Evolutionary conservation across 2,329 filamentous ascomycete species (phyloP).

Genomic region (Coniochaeta prunicola): DNA sequence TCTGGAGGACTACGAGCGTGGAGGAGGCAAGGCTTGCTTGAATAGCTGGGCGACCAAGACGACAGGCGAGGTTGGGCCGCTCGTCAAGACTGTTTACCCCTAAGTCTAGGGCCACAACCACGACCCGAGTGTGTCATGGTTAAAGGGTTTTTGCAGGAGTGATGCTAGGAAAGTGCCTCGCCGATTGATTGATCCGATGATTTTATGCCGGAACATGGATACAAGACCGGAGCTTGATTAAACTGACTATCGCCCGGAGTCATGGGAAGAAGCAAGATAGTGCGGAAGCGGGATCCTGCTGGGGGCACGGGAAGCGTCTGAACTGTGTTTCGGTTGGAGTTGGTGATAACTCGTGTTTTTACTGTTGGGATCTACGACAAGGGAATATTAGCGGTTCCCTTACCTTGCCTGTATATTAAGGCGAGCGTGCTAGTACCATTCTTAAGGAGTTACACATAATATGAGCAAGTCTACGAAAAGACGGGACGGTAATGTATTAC

Average conservation of each 20-base stretch:
- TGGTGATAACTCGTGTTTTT: neutral
- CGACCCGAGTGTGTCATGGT: neutral
- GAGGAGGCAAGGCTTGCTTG: neutral
- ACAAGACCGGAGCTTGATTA: no score
- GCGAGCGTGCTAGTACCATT: neutral
- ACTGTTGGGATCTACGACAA: neutral
- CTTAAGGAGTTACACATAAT: neutral
- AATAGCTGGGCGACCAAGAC: neutral
- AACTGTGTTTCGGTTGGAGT: neutral
- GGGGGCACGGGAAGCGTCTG: neutral
- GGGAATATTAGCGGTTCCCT: neutral
- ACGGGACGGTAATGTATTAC: neutral
- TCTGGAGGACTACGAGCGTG: constrained; percentile 1
- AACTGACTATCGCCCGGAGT: neutral
- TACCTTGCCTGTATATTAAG: neutral
- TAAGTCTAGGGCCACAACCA: neutral
- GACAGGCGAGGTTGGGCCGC: neutral
- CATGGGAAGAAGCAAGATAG: neutral
- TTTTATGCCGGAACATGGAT: no score
- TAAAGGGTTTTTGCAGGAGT: no score
- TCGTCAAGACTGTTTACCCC: neutral
- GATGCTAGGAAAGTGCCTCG: no score
- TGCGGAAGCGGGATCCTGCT: neutral
- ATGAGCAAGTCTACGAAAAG: neutral
- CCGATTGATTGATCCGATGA: no score